Conservation (phyloP, 768 basidiomycete species). For the Pisolithus tinctorius region DNA sequence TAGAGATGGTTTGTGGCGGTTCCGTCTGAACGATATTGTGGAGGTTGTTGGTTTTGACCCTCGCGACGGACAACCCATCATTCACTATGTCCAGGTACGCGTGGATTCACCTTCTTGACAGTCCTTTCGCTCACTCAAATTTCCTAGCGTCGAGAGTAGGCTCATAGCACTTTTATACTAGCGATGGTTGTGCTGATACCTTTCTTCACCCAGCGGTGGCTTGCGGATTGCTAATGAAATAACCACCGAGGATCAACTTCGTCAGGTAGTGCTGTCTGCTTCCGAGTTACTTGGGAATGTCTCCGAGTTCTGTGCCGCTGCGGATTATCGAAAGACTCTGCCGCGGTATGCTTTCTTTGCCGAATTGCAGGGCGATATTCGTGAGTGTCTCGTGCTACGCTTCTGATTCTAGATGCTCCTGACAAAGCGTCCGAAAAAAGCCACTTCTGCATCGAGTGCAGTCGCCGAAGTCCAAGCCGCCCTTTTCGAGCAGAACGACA, state of each 20-base stretch:
- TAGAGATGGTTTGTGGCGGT: conserved; percentile 20
- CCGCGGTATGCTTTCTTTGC: conserved; percentile 17
- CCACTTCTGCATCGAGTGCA: background rate
- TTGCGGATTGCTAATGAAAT: conserved; percentile 18
- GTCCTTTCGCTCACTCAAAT: background rate
- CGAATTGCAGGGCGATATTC: conserved; percentile 5
- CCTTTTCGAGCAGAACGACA: conserved; percentile 12
- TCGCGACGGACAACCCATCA: conserved; percentile 14
- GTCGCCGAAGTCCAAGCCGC: conserved; percentile 5
- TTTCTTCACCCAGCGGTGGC: conserved; percentile 2
- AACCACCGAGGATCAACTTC: conserved; percentile 17
- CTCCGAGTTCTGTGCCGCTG: conserved; percentile 16
- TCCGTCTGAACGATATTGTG: conserved; percentile 16
- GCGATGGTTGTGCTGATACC: background rate
- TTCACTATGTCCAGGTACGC: conserved; percentile 19
- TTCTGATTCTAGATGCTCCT: background rate
- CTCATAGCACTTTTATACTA: background rate
- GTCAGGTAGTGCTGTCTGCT: conserved; percentile 9
- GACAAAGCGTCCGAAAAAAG: background rate
- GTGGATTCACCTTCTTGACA: background rate
- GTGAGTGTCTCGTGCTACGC: conserved; percentile 1
- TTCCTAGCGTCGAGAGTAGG: conserved; percentile 17
- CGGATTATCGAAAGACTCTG: conserved; percentile 12
- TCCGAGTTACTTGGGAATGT: conserved; percentile 12
- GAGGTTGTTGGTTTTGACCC: conserved; percentile 18